A percentile compares a stretch with the other conserved stretches of the same genome.
phyloP scores from a whole-genome alignment of 768 basidiomycete species.

The Boletus barrowsii region DNA sequence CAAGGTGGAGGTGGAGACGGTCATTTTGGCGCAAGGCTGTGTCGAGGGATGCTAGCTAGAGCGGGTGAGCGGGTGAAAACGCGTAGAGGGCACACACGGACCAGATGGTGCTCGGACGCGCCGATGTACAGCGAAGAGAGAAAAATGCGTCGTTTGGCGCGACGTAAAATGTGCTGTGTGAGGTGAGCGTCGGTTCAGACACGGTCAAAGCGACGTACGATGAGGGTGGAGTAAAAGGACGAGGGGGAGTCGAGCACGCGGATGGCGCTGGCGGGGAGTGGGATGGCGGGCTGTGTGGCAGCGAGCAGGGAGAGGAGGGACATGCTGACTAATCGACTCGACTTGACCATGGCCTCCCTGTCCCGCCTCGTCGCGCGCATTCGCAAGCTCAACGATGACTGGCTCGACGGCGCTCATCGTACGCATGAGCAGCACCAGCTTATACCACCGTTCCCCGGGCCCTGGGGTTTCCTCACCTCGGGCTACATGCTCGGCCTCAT shows the following conservation, averaged over 20 bases:
- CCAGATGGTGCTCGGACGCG: conserved; percentile 72
- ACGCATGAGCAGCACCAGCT: neutral
- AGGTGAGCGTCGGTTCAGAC: neutral
- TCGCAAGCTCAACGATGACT: neutral
- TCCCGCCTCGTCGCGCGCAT: neutral
- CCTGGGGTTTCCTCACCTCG: conserved; percentile 72
- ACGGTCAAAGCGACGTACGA: conserved; percentile 42
- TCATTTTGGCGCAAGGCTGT: conserved; percentile 57
- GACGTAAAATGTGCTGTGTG: conserved; percentile 65
- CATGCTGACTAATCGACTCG: conserved; percentile 24
- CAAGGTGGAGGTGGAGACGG: conserved; percentile 62
- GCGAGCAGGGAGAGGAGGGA: conserved; percentile 25
- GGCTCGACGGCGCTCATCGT: neutral
- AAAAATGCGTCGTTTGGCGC: conserved; percentile 79
- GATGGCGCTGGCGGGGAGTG: conserved; percentile 45
- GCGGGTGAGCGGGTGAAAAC: neutral
- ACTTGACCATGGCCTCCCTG: too few relatives aligned
- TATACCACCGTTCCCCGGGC: conserved; percentile 44
- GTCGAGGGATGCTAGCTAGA: conserved; percentile 72
- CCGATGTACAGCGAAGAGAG: conserved; percentile 91
- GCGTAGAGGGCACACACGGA: conserved; percentile 36
- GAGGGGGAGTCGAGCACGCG: conserved; percentile 54
- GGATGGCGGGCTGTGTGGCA: conserved; percentile 47
- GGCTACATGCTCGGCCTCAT: conserved; percentile 68
- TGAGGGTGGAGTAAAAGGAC: conserved; percentile 52